Conservation (phyloP, 139 green algal genomes). For the Micractinium sp. region DNA sequence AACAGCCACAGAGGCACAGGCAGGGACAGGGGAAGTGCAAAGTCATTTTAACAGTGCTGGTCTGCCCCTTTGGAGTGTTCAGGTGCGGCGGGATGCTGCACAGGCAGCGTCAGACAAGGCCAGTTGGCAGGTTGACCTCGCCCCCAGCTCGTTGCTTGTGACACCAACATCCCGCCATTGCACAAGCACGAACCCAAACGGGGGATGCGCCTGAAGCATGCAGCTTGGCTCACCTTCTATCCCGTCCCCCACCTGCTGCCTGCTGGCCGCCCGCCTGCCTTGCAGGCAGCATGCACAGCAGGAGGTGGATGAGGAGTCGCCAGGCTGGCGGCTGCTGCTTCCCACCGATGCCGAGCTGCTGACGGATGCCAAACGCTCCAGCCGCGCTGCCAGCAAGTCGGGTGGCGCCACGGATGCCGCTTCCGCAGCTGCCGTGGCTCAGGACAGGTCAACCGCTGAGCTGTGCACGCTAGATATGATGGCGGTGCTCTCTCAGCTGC, state of each 20-base stretch:
- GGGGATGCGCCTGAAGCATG: neutral
- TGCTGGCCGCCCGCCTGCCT: neutral
- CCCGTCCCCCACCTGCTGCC: neutral
- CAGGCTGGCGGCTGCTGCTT: conserved; percentile 11
- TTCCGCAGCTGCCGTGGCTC: neutral
- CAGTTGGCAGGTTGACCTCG: too few relatives aligned
- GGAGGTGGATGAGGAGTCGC: conserved; percentile 10
- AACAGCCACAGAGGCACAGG: too few relatives aligned
- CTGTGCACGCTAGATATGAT: conserved; percentile 20
- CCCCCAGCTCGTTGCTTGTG: too few relatives aligned
- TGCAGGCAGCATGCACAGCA: conserved; percentile 11
- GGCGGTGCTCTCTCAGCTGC: conserved; percentile 28
- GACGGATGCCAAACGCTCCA: conserved; percentile 1
- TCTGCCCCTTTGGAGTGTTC: too few relatives aligned
- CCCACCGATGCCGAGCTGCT: conserved; percentile 14
- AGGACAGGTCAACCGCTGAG: neutral
- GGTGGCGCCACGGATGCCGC: neutral
- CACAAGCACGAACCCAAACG: too few relatives aligned
- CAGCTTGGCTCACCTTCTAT: neutral
- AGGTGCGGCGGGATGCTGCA: neutral
- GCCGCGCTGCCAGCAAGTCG: neutral
- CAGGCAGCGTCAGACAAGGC: too few relatives aligned
- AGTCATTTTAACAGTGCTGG: too few relatives aligned
- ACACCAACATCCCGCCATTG: too few relatives aligned
- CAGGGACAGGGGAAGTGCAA: too few relatives aligned